These are phyloP conservation scores for Saprolegnia parasitica DNA, from an alignment of 352 stramenopile genomes.

Conservation along the genomic window DNA sequence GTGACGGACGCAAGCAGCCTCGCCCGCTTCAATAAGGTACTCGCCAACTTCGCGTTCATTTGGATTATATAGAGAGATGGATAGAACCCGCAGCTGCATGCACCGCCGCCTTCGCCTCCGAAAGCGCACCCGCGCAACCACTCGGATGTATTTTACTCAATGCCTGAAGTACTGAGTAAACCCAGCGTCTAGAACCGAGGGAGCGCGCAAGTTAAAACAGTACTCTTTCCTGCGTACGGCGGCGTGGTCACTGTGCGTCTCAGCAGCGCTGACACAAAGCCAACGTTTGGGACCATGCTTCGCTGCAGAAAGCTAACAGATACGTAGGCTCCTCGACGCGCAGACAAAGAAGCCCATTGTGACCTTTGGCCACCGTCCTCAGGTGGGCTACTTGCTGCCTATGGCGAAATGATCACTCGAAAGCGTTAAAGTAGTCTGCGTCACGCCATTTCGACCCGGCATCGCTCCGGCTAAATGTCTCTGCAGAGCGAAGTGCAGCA, in stretches of 20 bases:
- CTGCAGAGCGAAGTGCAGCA: constrained; percentile 28
- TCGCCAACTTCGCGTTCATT: background rate
- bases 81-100: constrained; percentile 25
- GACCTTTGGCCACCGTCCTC: constrained; percentile 68
- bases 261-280: too few relatives aligned
- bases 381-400: constrained; percentile 35
- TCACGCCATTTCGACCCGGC: constrained; percentile 66
- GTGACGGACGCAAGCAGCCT: constrained; percentile 69
- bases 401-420: background rate
- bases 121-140: constrained; percentile 65
- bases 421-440: constrained; percentile 41
- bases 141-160: constrained; percentile 47
- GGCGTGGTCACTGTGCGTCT: too few relatives aligned
- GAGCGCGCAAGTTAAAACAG: background rate
- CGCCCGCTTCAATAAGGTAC: constrained; percentile 79
- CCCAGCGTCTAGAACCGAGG: background rate
- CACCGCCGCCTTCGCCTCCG: constrained; percentile 32
- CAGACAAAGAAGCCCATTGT: constrained; percentile 39
- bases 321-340: background rate
- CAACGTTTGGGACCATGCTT: too few relatives aligned
- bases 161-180: too few relatives aligned
- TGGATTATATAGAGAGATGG: background rate
- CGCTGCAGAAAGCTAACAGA: too few relatives aligned
- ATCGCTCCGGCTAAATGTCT: constrained; percentile 34
- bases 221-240: background rate